A percentile compares a stretch with the other conserved stretches of the same genome.
Evolutionary conservation across 2,329 filamentous ascomycete species (phyloP).

Genomic region (Periconia digitata): DNA sequence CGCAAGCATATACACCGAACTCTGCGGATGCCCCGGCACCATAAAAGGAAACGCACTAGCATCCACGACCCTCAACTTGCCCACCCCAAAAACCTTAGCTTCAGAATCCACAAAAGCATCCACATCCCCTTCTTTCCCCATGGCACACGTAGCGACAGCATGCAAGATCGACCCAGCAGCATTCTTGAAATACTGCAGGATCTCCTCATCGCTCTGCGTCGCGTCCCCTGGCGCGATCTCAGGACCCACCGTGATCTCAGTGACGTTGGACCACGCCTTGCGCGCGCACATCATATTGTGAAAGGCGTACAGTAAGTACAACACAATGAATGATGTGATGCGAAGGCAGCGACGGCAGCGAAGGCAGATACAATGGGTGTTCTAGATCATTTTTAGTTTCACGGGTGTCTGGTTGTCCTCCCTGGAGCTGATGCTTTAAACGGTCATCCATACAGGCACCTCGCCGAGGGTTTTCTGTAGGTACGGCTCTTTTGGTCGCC

Average conservation of each 20-base stretch:
- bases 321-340: no score
- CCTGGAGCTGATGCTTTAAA: no score
- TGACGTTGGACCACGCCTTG: no score
- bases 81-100: constrained; percentile 37
- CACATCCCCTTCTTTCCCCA: constrained; percentile 31
- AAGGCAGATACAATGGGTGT: no score
- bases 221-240: constrained; percentile 30
- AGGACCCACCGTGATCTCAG: constrained; percentile 8
- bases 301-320: no score
- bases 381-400: no score
- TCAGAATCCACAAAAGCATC: constrained; percentile 39
- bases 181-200: constrained; percentile 20
- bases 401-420: no score
- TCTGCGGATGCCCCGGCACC: constrained; percentile 37
- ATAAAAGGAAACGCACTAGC: constrained; percentile 32
- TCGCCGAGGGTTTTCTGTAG: no score
- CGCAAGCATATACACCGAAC: constrained; percentile 25
- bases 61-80: constrained; percentile 39
- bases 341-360: no score
- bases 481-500: no score
- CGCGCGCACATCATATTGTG: no score
- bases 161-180: constrained; percentile 25
- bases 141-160: constrained; percentile 27
- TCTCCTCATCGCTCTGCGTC: constrained; percentile 27
- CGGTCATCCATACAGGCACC: no score